phyloP scores from a whole-genome alignment of 192 early-diverging fungal species.

The Pilaira anomala region DNA sequence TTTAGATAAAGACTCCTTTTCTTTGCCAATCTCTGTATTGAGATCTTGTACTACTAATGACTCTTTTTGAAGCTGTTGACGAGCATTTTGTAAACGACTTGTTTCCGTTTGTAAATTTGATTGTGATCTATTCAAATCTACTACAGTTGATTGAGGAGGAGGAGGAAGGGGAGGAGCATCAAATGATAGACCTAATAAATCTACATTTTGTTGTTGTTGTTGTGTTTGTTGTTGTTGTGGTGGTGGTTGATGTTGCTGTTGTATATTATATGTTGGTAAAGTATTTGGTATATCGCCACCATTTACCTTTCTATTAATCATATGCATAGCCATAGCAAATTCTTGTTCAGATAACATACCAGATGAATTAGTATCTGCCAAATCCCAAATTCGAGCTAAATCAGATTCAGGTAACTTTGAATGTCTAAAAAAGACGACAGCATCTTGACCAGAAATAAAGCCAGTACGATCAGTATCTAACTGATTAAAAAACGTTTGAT shows the following conservation, averaged over 20 bases:
- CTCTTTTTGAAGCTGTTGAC: slow-evolving; percentile 60
- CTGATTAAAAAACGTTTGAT: slow-evolving; percentile 69
- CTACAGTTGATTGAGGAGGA: too few species aligned
- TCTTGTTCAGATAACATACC: slow-evolving; percentile 62
- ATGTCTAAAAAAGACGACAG: slow-evolving; percentile 36
- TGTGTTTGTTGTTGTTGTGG: too few species aligned
- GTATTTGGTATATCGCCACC: slow-evolving; percentile 40
- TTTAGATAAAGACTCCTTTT: slow-evolving; percentile 40
- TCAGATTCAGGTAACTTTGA: slow-evolving; percentile 35
- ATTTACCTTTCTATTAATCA: slow-evolving; percentile 59
- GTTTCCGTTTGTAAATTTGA: slow-evolving; percentile 52
- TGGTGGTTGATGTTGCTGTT: too few species aligned
- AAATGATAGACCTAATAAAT: too few species aligned
- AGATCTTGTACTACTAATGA: slow-evolving; percentile 48
- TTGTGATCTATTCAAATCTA: too few species aligned
- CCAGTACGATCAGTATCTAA: slow-evolving; percentile 68
- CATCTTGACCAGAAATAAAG: slow-evolving; percentile 52
- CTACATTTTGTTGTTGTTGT: neutral
- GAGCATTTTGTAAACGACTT: slow-evolving; percentile 49
- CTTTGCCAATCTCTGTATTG: slow-evolving; percentile 40
- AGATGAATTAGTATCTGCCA: slow-evolving; percentile 59
- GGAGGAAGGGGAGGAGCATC: too few species aligned
- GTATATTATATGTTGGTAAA: too few species aligned
- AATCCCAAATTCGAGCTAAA: slow-evolving; percentile 45
- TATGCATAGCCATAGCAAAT: slow-evolving; percentile 77